phyloP scores from a whole-genome alignment of 192 early-diverging fungal genomes.

The Coemansia sp. region DNA sequence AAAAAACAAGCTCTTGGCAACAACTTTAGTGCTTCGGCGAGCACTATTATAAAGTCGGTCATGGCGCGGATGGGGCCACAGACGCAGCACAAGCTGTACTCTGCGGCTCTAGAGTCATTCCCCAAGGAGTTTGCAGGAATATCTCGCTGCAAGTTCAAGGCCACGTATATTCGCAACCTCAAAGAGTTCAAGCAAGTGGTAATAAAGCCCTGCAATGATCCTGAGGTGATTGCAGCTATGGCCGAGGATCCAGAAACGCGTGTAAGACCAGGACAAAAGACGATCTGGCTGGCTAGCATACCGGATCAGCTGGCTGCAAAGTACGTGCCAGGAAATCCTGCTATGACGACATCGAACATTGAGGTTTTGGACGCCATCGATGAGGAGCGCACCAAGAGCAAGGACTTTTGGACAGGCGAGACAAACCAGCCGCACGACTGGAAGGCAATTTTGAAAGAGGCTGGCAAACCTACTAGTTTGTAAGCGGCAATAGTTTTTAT shows the following conservation, averaged over 20 bases:
- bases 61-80: conserved; percentile 40
- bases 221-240: conserved; percentile 22
- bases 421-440: conserved; percentile 49
- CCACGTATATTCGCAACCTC: conserved; percentile 35
- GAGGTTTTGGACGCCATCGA: conserved; percentile 23
- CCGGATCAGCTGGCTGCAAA: conserved; percentile 2
- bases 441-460: conserved; percentile 26
- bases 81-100: conserved; percentile 38
- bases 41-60: conserved; percentile 39
- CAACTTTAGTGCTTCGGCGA: conserved; percentile 19
- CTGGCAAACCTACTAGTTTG: conserved; percentile 2
- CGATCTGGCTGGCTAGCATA: conserved; percentile 28
- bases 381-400: conserved; percentile 33
- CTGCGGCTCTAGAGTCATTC: conserved; percentile 11
- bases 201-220: conserved; percentile 21
- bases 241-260: conserved; percentile 27
- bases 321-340: conserved; percentile 10
- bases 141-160: conserved; percentile 37
- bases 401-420: conserved; percentile 49
- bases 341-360: conserved; percentile 11
- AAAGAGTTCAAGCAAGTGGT: conserved; percentile 34
- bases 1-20: too few species aligned
- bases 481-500: background rate
- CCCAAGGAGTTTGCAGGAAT: conserved; percentile 30
- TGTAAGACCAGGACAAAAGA: conserved; percentile 7